Conservation (phyloP, 768 basidiomycete genomes). For the Russula emetica region DNA sequence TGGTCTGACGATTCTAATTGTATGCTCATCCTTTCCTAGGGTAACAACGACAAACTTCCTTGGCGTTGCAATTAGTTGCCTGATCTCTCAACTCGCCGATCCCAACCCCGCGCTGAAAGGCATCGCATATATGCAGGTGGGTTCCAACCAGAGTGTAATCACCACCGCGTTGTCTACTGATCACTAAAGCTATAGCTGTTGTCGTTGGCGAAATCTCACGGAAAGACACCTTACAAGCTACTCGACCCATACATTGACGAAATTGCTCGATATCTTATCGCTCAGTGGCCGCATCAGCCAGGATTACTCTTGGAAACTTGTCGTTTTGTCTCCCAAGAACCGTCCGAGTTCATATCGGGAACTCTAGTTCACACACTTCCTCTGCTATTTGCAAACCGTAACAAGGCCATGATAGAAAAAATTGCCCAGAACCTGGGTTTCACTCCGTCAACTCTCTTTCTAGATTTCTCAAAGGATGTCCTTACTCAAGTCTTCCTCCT, state of each 20-base stretch:
- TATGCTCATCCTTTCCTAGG: slow-evolving; percentile 34
- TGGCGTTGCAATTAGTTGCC: slow-evolving; percentile 53
- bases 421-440: slow-evolving; percentile 52
- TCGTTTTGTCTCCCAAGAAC: slow-evolving; percentile 56
- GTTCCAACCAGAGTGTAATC: slow-evolving; percentile 23
- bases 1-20: slow-evolving; percentile 11
- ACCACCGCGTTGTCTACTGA: slow-evolving; percentile 22
- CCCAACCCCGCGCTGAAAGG: slow-evolving; percentile 67
- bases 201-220: slow-evolving; percentile 51
- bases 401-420: slow-evolving; percentile 53
- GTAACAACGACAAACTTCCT: slow-evolving; percentile 49
- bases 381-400: slow-evolving; percentile 57
- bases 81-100: slow-evolving; percentile 65
- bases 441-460: slow-evolving; percentile 47
- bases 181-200: slow-evolving; percentile 46
- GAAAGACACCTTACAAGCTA: slow-evolving; percentile 61
- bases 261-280: slow-evolving; percentile 62
- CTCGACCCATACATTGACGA: slow-evolving; percentile 64
- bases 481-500: slow-evolving; percentile 66
- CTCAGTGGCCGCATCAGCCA: slow-evolving; percentile 55
- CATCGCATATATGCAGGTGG: slow-evolving; percentile 62
- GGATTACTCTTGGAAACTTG: slow-evolving; percentile 59
- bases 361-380: slow-evolving; percentile 67
- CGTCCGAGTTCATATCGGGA: slow-evolving; percentile 56
- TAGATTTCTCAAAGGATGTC: slow-evolving; percentile 55